Conservation (phyloP, 176 grass and related monocot species). For the Oryza glumipatula region DNA sequence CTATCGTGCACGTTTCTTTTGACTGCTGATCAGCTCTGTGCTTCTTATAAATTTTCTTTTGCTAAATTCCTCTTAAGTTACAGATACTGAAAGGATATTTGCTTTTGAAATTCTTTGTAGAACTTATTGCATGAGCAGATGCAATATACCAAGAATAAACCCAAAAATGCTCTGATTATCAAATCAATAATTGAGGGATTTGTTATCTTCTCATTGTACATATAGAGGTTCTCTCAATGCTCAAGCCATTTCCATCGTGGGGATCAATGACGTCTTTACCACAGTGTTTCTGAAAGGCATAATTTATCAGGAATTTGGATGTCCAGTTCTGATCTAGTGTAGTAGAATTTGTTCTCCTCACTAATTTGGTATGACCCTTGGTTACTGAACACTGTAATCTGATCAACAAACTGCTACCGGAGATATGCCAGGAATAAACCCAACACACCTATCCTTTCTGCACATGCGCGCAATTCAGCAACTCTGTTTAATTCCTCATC, state of each 20-base stretch:
- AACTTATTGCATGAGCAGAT: conserved; percentile 24
- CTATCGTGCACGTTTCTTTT: conserved; percentile 7
- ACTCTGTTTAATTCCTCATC: neutral
- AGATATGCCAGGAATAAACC: conserved; percentile 42
- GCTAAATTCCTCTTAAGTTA: neutral
- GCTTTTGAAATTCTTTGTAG: conserved; percentile 25
- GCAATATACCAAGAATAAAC: conserved; percentile 45
- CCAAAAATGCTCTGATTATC: neutral
- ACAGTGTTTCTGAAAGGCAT: conserved; percentile 4
- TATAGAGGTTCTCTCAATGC: conserved; percentile 10
- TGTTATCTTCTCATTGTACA: conserved; percentile 38
- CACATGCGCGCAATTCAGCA: conserved; percentile 3
- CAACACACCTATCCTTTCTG: neutral
- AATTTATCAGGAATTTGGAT: conserved; percentile 23
- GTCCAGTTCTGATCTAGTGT: conserved; percentile 1
- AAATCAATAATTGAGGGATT: conserved; percentile 27
- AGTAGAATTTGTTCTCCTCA: conserved; percentile 28
- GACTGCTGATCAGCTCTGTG: neutral
- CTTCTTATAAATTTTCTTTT: neutral
- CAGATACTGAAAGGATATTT: conserved; percentile 21
- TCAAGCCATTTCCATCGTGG: conserved; percentile 14
- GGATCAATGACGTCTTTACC: neutral
- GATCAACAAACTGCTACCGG: neutral
- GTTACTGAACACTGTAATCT: conserved; percentile 25
- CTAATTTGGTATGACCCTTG: conserved; percentile 8